Conservation (phyloP, 1,284 basidiomycete species). For the Microstroma glucosiphilum region DNA sequence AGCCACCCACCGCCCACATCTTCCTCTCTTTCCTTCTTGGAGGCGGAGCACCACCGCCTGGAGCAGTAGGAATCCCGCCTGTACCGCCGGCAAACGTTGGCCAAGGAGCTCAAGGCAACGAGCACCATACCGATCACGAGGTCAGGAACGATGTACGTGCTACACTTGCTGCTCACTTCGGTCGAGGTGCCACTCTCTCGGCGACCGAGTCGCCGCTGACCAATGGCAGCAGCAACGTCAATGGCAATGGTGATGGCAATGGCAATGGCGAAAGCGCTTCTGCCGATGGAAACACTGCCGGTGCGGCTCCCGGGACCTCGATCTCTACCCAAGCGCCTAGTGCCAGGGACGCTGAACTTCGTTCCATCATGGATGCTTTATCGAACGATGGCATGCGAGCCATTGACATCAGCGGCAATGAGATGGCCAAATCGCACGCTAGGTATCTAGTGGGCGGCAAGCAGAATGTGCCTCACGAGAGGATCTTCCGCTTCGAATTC, state of each 20-base stretch:
- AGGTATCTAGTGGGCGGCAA: slow-evolving; percentile 79
- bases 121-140: background rate
- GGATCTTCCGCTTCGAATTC: slow-evolving; percentile 74
- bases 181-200: background rate
- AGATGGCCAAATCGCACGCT: slow-evolving; percentile 88
- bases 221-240: background rate
- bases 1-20: slow-evolving; percentile 61
- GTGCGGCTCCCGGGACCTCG: background rate
- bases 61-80: background rate
- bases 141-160: background rate
- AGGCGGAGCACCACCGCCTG: slow-evolving; percentile 23
- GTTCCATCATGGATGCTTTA: slow-evolving; percentile 55
- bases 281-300: background rate
- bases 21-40: slow-evolving; percentile 81
- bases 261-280: background rate
- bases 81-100: background rate
- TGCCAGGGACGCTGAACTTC: slow-evolving; percentile 23
- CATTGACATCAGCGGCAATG: slow-evolving; percentile 85
- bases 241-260: background rate
- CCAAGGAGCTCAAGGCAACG: background rate
- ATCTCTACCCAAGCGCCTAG: background rate
- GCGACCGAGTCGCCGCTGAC: background rate
- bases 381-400: slow-evolving; percentile 67
- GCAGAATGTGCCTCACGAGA: slow-evolving; percentile 67
- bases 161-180: background rate